Percentiles rank a stretch among this genome's conserved stretches.
phyloP scores from a whole-genome alignment of 2,329 filamentous ascomycete genomes.

The Laburnicola sp. region DNA sequence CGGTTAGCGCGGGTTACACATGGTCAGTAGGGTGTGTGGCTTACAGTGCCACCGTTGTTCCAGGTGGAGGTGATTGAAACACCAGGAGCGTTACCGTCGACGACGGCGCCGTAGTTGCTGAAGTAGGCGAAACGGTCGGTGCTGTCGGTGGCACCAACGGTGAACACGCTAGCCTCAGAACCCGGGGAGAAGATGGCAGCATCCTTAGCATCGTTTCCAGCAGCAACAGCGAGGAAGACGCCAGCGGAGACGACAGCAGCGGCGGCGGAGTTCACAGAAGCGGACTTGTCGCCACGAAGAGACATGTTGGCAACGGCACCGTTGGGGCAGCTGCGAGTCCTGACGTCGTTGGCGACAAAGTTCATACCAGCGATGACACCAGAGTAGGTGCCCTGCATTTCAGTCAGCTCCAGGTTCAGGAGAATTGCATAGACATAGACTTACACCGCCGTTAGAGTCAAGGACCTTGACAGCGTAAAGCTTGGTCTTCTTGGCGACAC shows the following conservation, averaged over 20 bases:
- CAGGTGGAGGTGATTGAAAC: conserved; percentile 54
- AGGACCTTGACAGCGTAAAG: conserved; percentile 49
- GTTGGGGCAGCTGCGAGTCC: conserved; percentile 41
- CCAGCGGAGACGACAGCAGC: conserved; percentile 41
- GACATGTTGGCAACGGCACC: conserved; percentile 46
- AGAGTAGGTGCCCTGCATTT: conserved; percentile 44
- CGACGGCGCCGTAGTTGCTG: conserved; percentile 46
- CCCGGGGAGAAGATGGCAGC: conserved; percentile 44
- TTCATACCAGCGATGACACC: conserved; percentile 47
- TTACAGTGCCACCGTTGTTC: conserved; percentile 40
- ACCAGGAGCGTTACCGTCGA: conserved; percentile 48
- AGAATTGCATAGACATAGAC: conserved; percentile 7
- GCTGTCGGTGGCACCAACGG: conserved; percentile 47
- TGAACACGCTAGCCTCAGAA: conserved; percentile 44
- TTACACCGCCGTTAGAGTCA: conserved; percentile 39
- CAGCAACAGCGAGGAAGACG: conserved; percentile 47
- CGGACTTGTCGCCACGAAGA: conserved; percentile 45
- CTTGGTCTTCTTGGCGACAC: conserved; percentile 45
- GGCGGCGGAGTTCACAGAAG: conserved; percentile 45
- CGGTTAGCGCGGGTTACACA: conserved; percentile 21
- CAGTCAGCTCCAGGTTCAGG: conserved; percentile 9
- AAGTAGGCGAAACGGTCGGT: conserved; percentile 42
- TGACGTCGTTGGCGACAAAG: conserved; percentile 39
- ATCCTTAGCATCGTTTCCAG: conserved; percentile 43
- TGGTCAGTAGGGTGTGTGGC: conserved; percentile 6